Conservation (phyloP, 257 asterid genomes). For the Leptodermis oblonga region DNA sequence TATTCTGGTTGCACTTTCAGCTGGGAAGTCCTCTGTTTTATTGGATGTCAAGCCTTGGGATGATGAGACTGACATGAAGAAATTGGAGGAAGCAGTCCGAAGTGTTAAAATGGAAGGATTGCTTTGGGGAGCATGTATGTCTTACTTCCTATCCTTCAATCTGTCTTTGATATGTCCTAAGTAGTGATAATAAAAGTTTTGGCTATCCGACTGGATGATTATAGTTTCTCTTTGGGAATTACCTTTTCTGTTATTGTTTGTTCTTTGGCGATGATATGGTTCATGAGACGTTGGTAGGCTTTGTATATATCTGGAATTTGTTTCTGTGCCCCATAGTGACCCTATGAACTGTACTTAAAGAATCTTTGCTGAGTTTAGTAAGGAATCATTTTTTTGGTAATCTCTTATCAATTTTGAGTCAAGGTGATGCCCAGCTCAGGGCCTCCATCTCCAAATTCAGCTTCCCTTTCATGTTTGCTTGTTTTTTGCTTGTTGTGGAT, state of each 20-base stretch:
- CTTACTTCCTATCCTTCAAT: neutral
- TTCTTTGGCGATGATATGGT: too few species aligned
- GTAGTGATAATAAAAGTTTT: neutral
- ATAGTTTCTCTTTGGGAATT: neutral
- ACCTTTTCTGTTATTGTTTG: neutral
- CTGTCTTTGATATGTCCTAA: neutral
- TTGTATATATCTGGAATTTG: too few species aligned
- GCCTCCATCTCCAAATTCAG: neutral
- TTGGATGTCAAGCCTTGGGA: constrained; percentile 94
- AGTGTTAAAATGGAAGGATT: constrained; percentile 76
- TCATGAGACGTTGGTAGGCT: too few species aligned
- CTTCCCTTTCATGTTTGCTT: neutral
- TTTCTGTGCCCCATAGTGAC: neutral
- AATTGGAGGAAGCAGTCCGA: constrained; percentile 89
- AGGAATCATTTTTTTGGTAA: neutral
- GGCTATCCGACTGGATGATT: neutral
- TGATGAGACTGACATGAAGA: constrained; percentile 95
- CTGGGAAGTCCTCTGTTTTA: constrained; percentile 63
- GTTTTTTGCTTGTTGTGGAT: neutral
- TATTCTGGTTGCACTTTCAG: constrained; percentile 28
- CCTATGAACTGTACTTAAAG: neutral
- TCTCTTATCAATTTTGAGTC: neutral
- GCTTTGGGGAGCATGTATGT: constrained; percentile 86
- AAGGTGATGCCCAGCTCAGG: neutral
- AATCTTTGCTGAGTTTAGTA: neutral